Evolutionary conservation across 495 filamentous ascomycete species (phyloP).

Genomic region (Neurospora sp.): DNA sequence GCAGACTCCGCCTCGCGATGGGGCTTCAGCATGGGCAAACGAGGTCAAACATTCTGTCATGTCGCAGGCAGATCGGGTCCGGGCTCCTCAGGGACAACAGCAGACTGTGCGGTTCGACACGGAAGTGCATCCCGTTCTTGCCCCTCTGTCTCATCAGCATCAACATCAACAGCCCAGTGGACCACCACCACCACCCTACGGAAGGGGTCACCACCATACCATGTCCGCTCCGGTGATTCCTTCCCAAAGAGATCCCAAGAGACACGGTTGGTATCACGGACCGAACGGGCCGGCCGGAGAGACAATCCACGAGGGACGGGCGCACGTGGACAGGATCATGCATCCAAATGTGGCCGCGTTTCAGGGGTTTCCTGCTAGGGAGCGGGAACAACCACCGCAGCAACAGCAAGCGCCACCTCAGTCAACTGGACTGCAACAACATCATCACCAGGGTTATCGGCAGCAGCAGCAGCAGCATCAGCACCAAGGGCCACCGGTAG

Average conservation of each 20-base stretch:
- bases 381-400: conserved; percentile 12
- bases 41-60: conserved; percentile 41
- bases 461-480: conserved; percentile 1
- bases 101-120: conserved; percentile 38
- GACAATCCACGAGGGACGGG: conserved; percentile 26
- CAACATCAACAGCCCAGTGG: background rate
- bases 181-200: background rate
- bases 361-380: conserved; percentile 33
- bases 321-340: conserved; percentile 36
- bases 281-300: conserved; percentile 32
- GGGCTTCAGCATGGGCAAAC: conserved; percentile 39
- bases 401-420: background rate
- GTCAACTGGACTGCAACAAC: background rate
- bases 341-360: conserved; percentile 39
- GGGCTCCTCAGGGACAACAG: conserved; percentile 7
- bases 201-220: conserved; percentile 35
- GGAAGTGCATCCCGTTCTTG: conserved; percentile 12
- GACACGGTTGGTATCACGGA: conserved; percentile 62
- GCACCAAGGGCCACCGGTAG: background rate
- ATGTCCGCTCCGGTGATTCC: conserved; percentile 39
- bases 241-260: conserved; percentile 48
- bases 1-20: conserved; percentile 37
- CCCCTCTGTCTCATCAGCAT: background rate
- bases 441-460: background rate
- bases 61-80: conserved; percentile 33